These are phyloP conservation scores for Stagonosporopsis rhizophila DNA, from an alignment of 2,329 filamentous ascomycete species.

Conservation along the genomic window DNA sequence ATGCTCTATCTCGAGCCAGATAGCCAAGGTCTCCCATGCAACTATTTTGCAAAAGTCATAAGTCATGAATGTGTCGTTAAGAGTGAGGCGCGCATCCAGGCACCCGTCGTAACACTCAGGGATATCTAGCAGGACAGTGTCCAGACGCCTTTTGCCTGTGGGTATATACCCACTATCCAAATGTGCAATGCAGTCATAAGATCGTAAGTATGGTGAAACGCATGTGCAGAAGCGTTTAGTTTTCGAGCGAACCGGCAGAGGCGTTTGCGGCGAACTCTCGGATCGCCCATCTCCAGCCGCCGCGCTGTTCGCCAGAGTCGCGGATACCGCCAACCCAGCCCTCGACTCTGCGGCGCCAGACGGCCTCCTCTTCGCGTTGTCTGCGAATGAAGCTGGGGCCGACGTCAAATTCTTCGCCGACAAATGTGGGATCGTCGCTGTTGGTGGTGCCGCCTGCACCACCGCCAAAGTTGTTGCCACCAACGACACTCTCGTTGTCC, in stretches of 20 bases:
- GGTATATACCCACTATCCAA: conserved; percentile 32
- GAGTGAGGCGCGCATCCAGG: conserved; percentile 43
- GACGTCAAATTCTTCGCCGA: conserved; percentile 97
- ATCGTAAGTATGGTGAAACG: conserved; percentile 36
- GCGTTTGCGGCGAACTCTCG: conserved; percentile 53
- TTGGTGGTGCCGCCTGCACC: conserved; percentile 30
- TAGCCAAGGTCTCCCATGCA: conserved; percentile 18
- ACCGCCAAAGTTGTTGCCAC: conserved; percentile 31
- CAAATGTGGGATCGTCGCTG: conserved; percentile 52
- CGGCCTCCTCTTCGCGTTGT: conserved; percentile 88
- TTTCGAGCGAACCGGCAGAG: conserved; percentile 25
- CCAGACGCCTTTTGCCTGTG: conserved; percentile 38
- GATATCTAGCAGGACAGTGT: conserved; percentile 39
- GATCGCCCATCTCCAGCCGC: conserved; percentile 79
- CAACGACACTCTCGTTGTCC: conserved; percentile 60
- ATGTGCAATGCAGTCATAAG: conserved; percentile 42
- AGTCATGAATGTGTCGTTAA: conserved; percentile 45
- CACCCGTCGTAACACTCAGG: conserved; percentile 47
- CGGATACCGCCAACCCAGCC: conserved; percentile 75
- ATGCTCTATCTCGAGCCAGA: conserved; percentile 15
- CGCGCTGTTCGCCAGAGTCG: conserved; percentile 50
- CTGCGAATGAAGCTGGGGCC: conserved; percentile 90
- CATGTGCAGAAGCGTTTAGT: conserved; percentile 25
- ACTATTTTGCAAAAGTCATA: conserved; percentile 25
- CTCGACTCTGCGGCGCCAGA: conserved; percentile 87